phyloP scores from a whole-genome alignment of 306 rosid genomes.

The Heteromeles arbutifolia region DNA sequence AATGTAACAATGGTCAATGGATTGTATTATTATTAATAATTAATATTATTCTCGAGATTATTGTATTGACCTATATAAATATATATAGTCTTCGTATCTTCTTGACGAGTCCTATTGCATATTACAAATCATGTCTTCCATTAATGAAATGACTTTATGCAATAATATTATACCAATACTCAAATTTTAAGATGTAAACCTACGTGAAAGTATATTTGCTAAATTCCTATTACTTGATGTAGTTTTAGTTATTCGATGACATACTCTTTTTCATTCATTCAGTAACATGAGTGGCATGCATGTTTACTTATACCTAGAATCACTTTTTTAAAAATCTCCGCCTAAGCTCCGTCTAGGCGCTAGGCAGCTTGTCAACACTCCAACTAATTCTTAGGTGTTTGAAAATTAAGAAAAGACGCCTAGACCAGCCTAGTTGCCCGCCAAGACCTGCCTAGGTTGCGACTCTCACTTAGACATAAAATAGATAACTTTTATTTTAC shows the following conservation, averaged over 20 bases:
- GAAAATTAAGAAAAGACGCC: too few relatives aligned
- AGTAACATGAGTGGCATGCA: background rate
- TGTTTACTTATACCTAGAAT: background rate
- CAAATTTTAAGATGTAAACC: background rate
- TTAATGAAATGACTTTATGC: background rate
- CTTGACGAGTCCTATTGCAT: background rate
- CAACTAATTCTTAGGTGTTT: too few relatives aligned
- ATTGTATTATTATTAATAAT: background rate
- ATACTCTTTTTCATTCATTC: background rate
- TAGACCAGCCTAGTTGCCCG: too few relatives aligned
- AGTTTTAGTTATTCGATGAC: background rate
- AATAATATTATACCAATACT: background rate
- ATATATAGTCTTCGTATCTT: background rate
- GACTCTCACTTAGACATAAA: too few relatives aligned
- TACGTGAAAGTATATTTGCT: background rate
- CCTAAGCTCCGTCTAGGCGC: too few relatives aligned
- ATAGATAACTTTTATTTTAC: too few relatives aligned
- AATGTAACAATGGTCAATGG: background rate
- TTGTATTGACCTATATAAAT: background rate
- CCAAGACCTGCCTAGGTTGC: too few relatives aligned
- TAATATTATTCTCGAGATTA: background rate
- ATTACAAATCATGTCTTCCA: constrained; percentile 12
- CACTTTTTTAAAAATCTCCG: too few relatives aligned
- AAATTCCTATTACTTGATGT: background rate
- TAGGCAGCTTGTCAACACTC: too few relatives aligned